Evolutionary conservation across 768 basidiomycete species (phyloP).

Genomic region (Termitomyces sp.): DNA sequence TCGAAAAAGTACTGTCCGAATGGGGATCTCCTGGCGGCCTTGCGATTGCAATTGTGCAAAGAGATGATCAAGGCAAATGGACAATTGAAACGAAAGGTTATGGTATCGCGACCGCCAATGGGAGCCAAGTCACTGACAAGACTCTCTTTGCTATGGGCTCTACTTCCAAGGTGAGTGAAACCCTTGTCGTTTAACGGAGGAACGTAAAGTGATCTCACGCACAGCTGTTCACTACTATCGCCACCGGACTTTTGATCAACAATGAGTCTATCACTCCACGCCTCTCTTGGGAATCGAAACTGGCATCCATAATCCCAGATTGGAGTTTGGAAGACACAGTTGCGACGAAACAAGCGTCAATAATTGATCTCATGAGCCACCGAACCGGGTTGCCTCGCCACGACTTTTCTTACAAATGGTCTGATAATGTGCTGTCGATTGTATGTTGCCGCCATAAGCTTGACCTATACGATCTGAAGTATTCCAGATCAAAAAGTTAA

Average conservation of each 20-base stretch:
- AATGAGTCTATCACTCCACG: constrained; percentile 21
- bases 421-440: constrained; percentile 7
- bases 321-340: constrained; percentile 20
- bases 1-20: constrained; percentile 15
- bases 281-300: constrained; percentile 21
- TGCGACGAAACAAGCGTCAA: constrained; percentile 17
- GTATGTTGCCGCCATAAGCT: constrained; percentile 3
- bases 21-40: constrained; percentile 24
- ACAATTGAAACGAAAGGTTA: constrained; percentile 26
- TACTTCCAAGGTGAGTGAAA: constrained; percentile 24
- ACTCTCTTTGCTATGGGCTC: constrained; percentile 25
- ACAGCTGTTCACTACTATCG: constrained; percentile 21
- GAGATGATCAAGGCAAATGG: constrained; percentile 18
- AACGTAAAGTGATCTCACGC: not conserved
- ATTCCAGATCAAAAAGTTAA: constrained; percentile 16
- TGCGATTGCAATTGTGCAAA: constrained; percentile 22
- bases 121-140: constrained; percentile 18
- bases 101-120: constrained; percentile 20
- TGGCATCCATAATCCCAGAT: constrained; percentile 18
- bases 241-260: constrained; percentile 22
- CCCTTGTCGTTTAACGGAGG: not conserved
- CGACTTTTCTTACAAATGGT: constrained; percentile 9
- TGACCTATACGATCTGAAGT: not conserved
- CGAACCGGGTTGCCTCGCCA: constrained; percentile 16
- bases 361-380: constrained; percentile 19